Percentiles rank a stretch among this genome's conserved stretches.
These are phyloP conservation scores for Pseudonectria foliicola DNA, from an alignment of 2,329 filamentous ascomycete genomes.

Conservation along the genomic window DNA sequence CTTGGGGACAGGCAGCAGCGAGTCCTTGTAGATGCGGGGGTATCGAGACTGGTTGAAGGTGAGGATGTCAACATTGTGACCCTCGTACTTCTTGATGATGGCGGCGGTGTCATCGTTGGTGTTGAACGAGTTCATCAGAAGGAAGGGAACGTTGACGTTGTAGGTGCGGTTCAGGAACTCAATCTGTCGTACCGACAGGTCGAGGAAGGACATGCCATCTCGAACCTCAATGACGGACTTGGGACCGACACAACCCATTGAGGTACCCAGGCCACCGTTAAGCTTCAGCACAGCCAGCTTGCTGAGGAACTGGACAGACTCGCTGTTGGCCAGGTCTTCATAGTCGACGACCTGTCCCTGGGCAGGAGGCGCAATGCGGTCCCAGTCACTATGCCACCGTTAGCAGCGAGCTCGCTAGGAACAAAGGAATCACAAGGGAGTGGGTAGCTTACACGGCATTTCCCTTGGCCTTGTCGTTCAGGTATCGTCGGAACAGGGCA, in stretches of 20 bases:
- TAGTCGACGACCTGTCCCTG: slow-evolving; percentile 94
- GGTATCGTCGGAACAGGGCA: slow-evolving; percentile 92
- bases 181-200: slow-evolving; percentile 96
- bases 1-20: slow-evolving; percentile 91
- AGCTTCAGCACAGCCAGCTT: slow-evolving; percentile 98
- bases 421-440: neutral
- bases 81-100: slow-evolving; percentile 99
- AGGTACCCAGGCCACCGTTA: slow-evolving; percentile 97
- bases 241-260: slow-evolving; percentile 98
- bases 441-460: slow-evolving; percentile 65
- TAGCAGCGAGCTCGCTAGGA: slow-evolving; percentile 8
- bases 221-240: slow-evolving; percentile 99
- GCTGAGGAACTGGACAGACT: slow-evolving; percentile 89
- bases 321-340: slow-evolving; percentile 77
- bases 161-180: slow-evolving; percentile 99
- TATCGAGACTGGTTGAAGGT: slow-evolving; percentile 99
- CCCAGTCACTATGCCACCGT: slow-evolving; percentile 67
- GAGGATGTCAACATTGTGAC: slow-evolving; percentile 98
- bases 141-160: slow-evolving; percentile 92
- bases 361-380: slow-evolving; percentile 89
- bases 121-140: slow-evolving; percentile 99
- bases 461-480: slow-evolving; percentile 98
- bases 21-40: slow-evolving; percentile 97
- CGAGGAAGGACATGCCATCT: slow-evolving; percentile 99
- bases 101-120: slow-evolving; percentile 95